Evolutionary conservation across 192 early-diverging fungal species (phyloP), one percentile per base, ranked within the genome.

Genomic region (Entophlyctis helioformis): DNA sequence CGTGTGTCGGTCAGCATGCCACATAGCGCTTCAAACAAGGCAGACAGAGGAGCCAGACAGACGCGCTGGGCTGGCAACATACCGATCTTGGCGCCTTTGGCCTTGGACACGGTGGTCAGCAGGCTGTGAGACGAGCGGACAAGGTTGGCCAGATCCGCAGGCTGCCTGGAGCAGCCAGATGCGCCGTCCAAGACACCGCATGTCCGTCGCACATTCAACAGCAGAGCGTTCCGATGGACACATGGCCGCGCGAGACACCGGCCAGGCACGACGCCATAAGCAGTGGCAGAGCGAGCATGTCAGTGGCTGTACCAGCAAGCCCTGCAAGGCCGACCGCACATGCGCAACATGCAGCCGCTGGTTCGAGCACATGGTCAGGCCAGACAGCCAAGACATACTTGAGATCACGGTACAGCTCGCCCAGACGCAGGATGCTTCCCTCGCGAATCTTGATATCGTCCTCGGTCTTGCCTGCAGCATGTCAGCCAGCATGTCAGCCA

Each of bases 71-170:
- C 22, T 3, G 23, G 1, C 18, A 57, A 61, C 71, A 37, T 67
- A 89, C 86, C 73, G 39, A 92, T 78, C 66, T 91, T 98, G 25
- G 95, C 88, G 3, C 89, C 87, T 74, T 98, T 98, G 29, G 95
- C 95, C 60, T 91, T 91, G 19, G 91, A 83, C 29, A 95, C 85
- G 18, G 80, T 71, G 18, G 75, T 68, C 44, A 98, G 85, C 54
- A 87, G 74, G 8, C 67, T 51, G 39, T 82, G 81, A 11, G 90
- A 89, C 20, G 74, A 73, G 42, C 83, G 81, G 47, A 95, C 83
- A 46, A 98, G 76, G 9, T 52, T 64, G 0, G 86, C 83, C 28
- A 98, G 77, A 34, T 87, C 80, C 7, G 79, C 53, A 13, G 89
- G 66, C 31, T 85, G 76, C 51, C 85, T 87, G 64, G 0, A 19